Percentiles rank a stretch among this genome's conserved stretches.
Conservation (phyloP, 257 asterid species). For the Buddleja alternifolia region DNA sequence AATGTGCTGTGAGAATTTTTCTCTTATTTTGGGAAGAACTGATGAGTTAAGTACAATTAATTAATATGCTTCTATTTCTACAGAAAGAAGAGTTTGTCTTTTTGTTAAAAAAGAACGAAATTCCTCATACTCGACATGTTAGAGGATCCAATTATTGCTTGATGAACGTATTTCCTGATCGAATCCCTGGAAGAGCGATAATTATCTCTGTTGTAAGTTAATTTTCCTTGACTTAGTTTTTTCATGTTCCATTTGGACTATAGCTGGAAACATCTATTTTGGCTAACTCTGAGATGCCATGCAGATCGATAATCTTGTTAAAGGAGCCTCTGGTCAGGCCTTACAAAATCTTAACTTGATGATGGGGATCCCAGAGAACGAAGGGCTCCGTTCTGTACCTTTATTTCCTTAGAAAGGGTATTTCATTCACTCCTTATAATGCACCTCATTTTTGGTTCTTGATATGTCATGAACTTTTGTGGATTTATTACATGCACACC, state of each 20-base stretch:
- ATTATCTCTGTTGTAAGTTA: slow-evolving; percentile 81
- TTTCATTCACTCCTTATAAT: background rate
- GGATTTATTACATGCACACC: too few species aligned
- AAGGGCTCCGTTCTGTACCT: slow-evolving; percentile 60
- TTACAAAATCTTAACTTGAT: slow-evolving; percentile 87
- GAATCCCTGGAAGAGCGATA: slow-evolving; percentile 90
- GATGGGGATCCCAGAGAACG: slow-evolving; percentile 86
- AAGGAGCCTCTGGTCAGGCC: slow-evolving; percentile 96
- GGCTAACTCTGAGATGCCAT: slow-evolving; percentile 14
- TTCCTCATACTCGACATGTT: slow-evolving; percentile 89
- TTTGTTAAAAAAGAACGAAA: slow-evolving; percentile 59
- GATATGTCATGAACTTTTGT: too few species aligned
- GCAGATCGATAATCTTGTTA: slow-evolving; percentile 93
- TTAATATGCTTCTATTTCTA: slow-evolving; percentile 13
- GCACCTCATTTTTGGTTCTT: too few species aligned
- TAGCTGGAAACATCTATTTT: background rate
- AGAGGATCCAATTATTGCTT: slow-evolving; percentile 93
- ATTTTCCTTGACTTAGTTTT: too few species aligned
- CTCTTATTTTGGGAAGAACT: too few species aligned
- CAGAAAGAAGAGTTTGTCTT: slow-evolving; percentile 86
- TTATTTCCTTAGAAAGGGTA: slow-evolving; percentile 57
- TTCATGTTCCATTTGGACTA: background rate
- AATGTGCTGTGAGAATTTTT: too few species aligned
- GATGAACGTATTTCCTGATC: slow-evolving; percentile 85
- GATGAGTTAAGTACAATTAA: too few species aligned